Evolutionary conservation across 495 filamentous ascomycete species (phyloP), one percentile per base, ranked within the genome.

Genomic region (Lophium mytilinum): DNA sequence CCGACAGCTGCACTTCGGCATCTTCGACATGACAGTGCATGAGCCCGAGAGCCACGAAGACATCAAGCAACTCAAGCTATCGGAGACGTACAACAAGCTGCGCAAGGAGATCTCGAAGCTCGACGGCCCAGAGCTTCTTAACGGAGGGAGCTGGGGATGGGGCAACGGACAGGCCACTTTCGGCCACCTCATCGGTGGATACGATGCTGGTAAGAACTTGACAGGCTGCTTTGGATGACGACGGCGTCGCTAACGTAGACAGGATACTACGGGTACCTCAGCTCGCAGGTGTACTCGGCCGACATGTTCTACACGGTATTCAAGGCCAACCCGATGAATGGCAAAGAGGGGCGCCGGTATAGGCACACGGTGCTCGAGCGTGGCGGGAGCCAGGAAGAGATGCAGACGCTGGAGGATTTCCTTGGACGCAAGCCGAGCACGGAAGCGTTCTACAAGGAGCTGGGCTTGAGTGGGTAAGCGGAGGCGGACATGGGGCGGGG

Each of bases 261-360:
- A 37, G 33, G 59, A 4, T 66, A 87, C 69, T 88, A 87, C 65
- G 84, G 83, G 1, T 88, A 89, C 68, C 70, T 87, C 36, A 80
- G 71, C 21, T 69, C 61, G n/a, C 70, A 88, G 69, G 87, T 89
- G 45, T 89, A 87, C 71, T 83, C 80, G 10, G 75, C 80, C 33
- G 87, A 90, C 67, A 90, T 90, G 86, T 90, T 90, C 73, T 83
- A 86, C 68, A 75, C 78, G 0, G 79, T 81, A n/a, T 90, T 90
- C 72, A 83, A 83, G 73, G 73, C 74, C 56, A 72, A 87, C 61
- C 86, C 87, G 0, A 89, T 89, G 86, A 77, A 88, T 67, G 73
- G 69, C 19, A 73, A 71, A 43, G 76, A 86, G 64, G 87, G 87
- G 8, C 73, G 85, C 34, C 68, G 85, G 46, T 90, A 89, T 66